Evolutionary conservation across 2,329 filamentous ascomycete genomes (phyloP), one percentile per base, ranked within the genome.

Genomic region (Scortechinia acanthostroma): DNA sequence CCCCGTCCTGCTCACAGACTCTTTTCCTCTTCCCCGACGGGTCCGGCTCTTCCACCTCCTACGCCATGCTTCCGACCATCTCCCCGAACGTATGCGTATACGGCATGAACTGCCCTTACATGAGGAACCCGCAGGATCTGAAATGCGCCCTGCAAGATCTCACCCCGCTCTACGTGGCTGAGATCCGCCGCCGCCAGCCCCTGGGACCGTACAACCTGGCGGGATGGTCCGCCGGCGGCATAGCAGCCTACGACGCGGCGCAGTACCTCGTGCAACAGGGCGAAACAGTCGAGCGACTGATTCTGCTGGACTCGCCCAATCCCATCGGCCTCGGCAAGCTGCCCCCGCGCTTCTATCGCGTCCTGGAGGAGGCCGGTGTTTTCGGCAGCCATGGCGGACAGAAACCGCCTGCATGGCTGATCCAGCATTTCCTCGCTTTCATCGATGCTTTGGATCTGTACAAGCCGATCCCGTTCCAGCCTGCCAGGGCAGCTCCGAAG

Each of bases 181-280:
- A 46, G 17, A 48, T 55, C 42, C 46, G 42, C 5, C 16, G 37
- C 10, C 37, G 54, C n/a, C 53, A 55, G 37, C 51, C 53, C 2
- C 35, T 46, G 14, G 53, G 53, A 2, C 53, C 53, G 1, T 55
- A 55, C 43, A 28, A 53, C 16, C 40, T 55, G 15, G 53, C 50
- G 2, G 53, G 53, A 13, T 55, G 53, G 53, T 55, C 53, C 13
- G 51, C 54, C 48, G 53, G 53, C 13, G 53, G 53, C 15, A 54
- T 54, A 52, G 43, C 53, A 17, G 52, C 53, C 14, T 40, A 13
- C 17, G 35, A 40, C 6, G 35, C 17, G 14, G 35, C 35, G 17
- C 6, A 6, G 35, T 17, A 40, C 13, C 17, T 40, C 6, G 6
- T 40, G 13, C 35, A 40, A 10, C 6, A 10, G 35, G 35, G 35